Conservation (phyloP, 2,329 filamentous ascomycete species). For the Cordyceps cateniannulata region DNA sequence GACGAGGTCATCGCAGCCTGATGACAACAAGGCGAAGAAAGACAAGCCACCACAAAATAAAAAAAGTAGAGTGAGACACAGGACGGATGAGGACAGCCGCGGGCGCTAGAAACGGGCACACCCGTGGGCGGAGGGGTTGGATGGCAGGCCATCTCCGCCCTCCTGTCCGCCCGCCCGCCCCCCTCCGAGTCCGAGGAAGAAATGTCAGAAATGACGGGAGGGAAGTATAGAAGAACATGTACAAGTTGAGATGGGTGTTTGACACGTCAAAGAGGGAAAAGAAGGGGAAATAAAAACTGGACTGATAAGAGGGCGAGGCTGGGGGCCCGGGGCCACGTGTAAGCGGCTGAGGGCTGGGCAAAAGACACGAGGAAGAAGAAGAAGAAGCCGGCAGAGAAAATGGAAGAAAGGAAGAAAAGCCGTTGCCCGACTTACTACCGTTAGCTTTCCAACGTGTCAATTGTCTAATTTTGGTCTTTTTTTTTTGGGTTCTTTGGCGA, state of each 20-base stretch:
- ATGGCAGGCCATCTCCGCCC: not conserved
- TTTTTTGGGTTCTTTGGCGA: not conserved
- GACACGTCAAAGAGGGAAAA: not conserved
- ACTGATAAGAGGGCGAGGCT: too few species aligned
- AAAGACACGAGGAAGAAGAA: not conserved
- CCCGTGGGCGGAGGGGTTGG: constrained; percentile 1
- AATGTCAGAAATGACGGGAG: constrained; percentile 4
- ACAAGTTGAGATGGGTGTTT: not conserved
- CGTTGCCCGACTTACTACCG: too few species aligned
- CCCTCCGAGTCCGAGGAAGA: not conserved
- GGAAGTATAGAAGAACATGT: not conserved
- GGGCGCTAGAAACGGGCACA: constrained; percentile 8
- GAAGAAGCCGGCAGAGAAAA: not conserved
- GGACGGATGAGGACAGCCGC: constrained; percentile 6
- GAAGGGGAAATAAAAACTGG: too few species aligned
- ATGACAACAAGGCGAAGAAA: not conserved
- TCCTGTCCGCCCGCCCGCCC: too few species aligned
- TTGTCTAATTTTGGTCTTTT: not conserved
- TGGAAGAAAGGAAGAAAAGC: too few species aligned
- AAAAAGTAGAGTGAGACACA: not conserved
- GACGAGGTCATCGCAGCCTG: not conserved
- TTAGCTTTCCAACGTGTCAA: too few species aligned
- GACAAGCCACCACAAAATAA: not conserved
- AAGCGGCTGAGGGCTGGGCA: not conserved
- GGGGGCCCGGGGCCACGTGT: not conserved